Evolutionary conservation across 129 eudicot species (phyloP), one percentile per base, ranked within the genome.

Genomic region (Scalesia atractyloides): DNA sequence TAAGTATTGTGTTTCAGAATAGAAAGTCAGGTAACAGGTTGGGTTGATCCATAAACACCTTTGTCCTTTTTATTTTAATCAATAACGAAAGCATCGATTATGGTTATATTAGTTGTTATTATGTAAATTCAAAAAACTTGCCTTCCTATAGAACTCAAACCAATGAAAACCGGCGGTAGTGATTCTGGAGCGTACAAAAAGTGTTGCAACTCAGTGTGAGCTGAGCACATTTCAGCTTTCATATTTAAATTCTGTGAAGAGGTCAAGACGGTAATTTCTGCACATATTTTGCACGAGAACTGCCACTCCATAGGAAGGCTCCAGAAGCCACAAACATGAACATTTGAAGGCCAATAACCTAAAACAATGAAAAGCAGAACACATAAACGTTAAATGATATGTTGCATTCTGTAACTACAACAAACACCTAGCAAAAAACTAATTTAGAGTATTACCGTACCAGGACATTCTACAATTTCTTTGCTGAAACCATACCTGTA

Each of bases 401-500:
- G 65, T 58, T 62, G 49, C 56, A 63, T 72, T 44, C 49, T 26
- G 39, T n/a, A 49, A 64, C 46, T 65, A 65, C 44, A 56, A 49
- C 11, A 73, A 57, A 64, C 34, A 14, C 9, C 46, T 33, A 46
- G 20, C 12, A 60, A 72, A 72, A 7, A 37, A 14, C 5, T n/a
- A 52, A 54, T 9, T 17, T 15, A 14, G 16, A 65, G 57, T 34
- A 48, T 30, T 54, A 81, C 56, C 65, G 66, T 86, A 92, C 97
- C 97, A 70, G 99, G 99, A 83, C 87, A 88, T 82, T 95, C 99
- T 66, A 95, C 97, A 57, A 90, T 89, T 86, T 95, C 91, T 81
- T 85, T 79, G 88, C 99, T 95, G 66, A 90, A 88, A 52, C 97
- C 97, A 57, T 95, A 91, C 87, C 97, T 91, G 88, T 51, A 71